Conservation (phyloP, 257 asterid species). For the Galeopsis tetrahit region DNA sequence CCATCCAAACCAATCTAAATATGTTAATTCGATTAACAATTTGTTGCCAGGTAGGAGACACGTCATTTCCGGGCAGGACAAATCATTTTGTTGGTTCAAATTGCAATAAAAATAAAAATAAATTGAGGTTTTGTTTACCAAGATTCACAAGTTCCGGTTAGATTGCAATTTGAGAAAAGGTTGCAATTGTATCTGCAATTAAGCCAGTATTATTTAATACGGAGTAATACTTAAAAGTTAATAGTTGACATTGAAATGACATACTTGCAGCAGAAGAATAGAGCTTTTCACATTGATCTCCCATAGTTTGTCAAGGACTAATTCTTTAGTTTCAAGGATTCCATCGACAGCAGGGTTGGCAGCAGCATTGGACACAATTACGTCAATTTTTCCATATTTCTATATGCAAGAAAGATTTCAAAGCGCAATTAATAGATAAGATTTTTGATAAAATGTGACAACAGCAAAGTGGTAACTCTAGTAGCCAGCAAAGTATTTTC, state of each 20-base stretch:
- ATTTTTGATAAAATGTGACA: not conserved
- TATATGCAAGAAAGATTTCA: constrained; percentile 34
- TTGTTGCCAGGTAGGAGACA: too few species aligned
- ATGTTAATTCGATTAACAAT: too few species aligned
- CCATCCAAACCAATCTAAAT: too few species aligned
- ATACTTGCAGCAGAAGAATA: constrained; percentile 79
- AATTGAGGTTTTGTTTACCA: too few species aligned
- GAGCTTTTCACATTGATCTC: constrained; percentile 87
- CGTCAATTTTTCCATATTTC: constrained; percentile 86
- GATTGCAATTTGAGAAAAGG: too few species aligned
- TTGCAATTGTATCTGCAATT: too few species aligned
- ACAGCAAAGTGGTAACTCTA: not conserved
- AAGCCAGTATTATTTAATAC: too few species aligned
- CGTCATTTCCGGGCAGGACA: too few species aligned
- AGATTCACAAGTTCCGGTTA: too few species aligned
- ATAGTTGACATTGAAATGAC: constrained; percentile 29
- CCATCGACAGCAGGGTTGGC: constrained; percentile 77
- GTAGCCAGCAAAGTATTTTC: too few species aligned
- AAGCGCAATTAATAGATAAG: not conserved
- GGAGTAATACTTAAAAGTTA: not conserved
- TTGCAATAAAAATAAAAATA: too few species aligned
- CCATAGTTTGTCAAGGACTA: constrained; percentile 92
- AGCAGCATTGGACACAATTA: constrained; percentile 90
- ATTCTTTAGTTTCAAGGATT: constrained; percentile 73
- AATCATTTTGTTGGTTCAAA: too few species aligned